Evolutionary conservation across 768 basidiomycete genomes (phyloP).

Genomic region (Lactifluus rugatus): DNA sequence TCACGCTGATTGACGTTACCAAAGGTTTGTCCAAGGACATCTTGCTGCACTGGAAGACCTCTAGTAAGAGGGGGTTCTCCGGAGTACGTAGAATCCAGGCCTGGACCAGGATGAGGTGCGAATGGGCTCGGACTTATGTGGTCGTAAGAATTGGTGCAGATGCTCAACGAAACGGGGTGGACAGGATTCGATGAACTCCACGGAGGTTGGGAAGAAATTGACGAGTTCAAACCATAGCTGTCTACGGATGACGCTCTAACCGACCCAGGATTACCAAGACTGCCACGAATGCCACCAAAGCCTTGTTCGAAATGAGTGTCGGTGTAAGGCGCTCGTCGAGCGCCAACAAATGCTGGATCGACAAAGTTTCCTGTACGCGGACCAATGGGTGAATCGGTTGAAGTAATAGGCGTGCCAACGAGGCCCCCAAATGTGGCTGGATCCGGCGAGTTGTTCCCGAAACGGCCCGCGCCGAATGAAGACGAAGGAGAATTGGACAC

Average conservation of each 20-base stretch:
- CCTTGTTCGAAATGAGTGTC: constrained; percentile 16
- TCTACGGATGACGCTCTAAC: constrained; percentile 11
- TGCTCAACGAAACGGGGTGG: constrained; percentile 2
- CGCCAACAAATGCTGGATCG: neutral
- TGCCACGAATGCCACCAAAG: constrained; percentile 3
- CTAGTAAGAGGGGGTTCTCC: constrained; percentile 10
- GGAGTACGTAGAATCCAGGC: constrained; percentile 10
- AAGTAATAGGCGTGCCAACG: constrained; percentile 27
- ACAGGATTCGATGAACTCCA: constrained; percentile 7
- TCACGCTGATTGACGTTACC: constrained; percentile 16
- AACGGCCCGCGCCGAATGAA: constrained; percentile 53
- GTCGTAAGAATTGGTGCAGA: constrained; percentile 12
- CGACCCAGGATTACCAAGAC: constrained; percentile 5
- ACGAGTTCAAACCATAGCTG: constrained; percentile 11
- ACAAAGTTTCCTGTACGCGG: constrained; percentile 12
- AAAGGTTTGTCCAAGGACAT: constrained; percentile 6
- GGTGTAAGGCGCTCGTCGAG: constrained; percentile 12
- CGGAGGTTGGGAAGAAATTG: constrained; percentile 10
- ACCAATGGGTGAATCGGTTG: constrained; percentile 7
- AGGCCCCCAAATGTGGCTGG: constrained; percentile 46
- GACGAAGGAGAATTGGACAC: constrained; percentile 65
- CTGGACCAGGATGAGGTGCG: neutral
- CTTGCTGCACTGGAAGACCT: constrained; percentile 11
- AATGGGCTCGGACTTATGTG: constrained; percentile 11
- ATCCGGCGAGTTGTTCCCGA: constrained; percentile 62